Evolutionary conservation across 2,329 filamentous ascomycete species (phyloP), one percentile per base, ranked within the genome.

Genomic region (Purpureocillium takamizusanense): DNA sequence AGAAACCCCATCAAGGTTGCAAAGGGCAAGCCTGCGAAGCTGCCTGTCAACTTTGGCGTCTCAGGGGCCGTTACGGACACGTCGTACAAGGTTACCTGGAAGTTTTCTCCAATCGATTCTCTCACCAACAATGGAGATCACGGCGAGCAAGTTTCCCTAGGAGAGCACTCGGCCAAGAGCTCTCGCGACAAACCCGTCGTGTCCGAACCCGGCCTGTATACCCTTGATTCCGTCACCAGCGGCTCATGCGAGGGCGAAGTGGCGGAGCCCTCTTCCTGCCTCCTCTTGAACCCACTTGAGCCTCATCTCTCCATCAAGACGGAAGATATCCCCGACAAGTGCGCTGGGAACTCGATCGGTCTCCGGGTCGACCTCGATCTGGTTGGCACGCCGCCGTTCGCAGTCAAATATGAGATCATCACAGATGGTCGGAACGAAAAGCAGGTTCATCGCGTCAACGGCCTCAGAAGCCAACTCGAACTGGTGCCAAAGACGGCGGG

Each of bases 241-340:
- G 80, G 84, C 17, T 83, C 79, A 43, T 98, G 92, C 54, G 70
- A 78, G 27, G 92, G 92, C 33, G 89, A 97, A 50, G 80, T 98
- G 4, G 74, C 90, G 46, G 92, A 98, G 57, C 92, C 92, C 21
- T 86, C 90, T 3, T 92, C 89, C n/a, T 97, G 90, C 58, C 70
- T 95, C 42, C 67, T 98, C 38, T 72, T 94, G 47, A 98, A 97
- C 48, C 92, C 92, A 5, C 81, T 92, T 1, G 82, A 95, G 61
- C 92, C 92, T 9, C 78, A 82, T 39, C 60, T 98, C 41, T 70
- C 76, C 4, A 67, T 98, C 36, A 74, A 74, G 25, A 72, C 79
- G 7, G 84, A 94, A 50, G 82, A 88, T 45, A 88, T 98, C 32
- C 84, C 86, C 37, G 92, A 98, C 60, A 94, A 94, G 56, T 98